phyloP scores from a whole-genome alignment of 169 alveolate genomes.

The Babesia ovis region DNA sequence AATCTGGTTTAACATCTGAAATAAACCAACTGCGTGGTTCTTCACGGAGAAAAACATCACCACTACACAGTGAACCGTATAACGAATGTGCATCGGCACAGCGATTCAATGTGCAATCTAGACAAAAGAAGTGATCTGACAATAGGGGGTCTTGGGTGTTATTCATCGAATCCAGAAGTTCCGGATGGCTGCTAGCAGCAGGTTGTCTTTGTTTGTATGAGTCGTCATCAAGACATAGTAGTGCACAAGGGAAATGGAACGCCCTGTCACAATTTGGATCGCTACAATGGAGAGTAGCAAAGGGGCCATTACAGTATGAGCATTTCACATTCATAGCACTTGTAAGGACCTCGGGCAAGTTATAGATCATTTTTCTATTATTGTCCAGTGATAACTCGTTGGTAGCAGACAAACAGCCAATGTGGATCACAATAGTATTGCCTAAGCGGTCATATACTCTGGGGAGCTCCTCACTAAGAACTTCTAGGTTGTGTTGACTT shows the following conservation, averaged over 20 bases:
- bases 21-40: conserved; percentile 40
- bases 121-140: conserved; percentile 26
- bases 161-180: background rate
- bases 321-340: conserved; percentile 34
- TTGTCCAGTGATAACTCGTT: conserved; percentile 18
- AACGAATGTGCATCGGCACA: background rate
- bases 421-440: conserved; percentile 26
- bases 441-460: conserved; percentile 30
- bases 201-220: conserved; percentile 29
- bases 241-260: conserved; percentile 54
- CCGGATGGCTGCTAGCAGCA: background rate
- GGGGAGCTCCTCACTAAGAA: conserved; percentile 26
- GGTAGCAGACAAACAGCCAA: conserved; percentile 31
- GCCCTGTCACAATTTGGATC: conserved; percentile 9
- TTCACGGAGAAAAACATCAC: conserved; percentile 16
- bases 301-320: conserved; percentile 32
- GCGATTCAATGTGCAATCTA: conserved; percentile 44
- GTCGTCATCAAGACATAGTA: conserved; percentile 19
- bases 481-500: background rate
- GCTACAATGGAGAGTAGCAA: conserved; percentile 47
- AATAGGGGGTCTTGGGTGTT: conserved; percentile 36
- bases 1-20: background rate
- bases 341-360: conserved; percentile 39
- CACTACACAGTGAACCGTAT: conserved; percentile 10
- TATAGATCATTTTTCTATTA: background rate